phyloP scores from a whole-genome alignment of 2,329 filamentous ascomycete species.

The Lachnellula hyalina region DNA sequence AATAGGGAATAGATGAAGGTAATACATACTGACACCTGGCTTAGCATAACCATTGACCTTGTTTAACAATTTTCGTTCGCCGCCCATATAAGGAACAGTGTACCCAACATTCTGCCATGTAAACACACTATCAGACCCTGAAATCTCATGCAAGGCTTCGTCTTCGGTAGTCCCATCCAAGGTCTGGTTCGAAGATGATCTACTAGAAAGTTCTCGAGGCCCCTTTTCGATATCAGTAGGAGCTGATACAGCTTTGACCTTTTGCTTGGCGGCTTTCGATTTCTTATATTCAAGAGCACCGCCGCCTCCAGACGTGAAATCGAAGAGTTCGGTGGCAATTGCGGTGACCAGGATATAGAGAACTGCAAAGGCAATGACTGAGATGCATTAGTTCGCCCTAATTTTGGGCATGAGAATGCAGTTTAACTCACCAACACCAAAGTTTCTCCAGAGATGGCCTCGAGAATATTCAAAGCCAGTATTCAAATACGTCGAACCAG shows the following conservation, averaged over 20 bases:
- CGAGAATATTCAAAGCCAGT: slow-evolving; percentile 52
- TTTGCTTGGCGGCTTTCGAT: slow-evolving; percentile 53
- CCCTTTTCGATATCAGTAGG: slow-evolving; percentile 51
- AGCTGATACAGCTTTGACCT: slow-evolving; percentile 38
- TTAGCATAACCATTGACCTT: slow-evolving; percentile 72
- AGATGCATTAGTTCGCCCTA: neutral
- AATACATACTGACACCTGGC: slow-evolving; percentile 50
- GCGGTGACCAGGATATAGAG: slow-evolving; percentile 70
- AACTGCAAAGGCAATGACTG: slow-evolving; percentile 65
- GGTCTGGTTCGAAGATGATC: slow-evolving; percentile 29
- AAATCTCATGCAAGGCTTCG: slow-evolving; percentile 41
- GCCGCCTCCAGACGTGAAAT: slow-evolving; percentile 56
- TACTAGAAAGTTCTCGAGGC: slow-evolving; percentile 24
- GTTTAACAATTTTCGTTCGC: slow-evolving; percentile 57
- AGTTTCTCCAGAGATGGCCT: slow-evolving; percentile 59
- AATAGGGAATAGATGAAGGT: neutral
- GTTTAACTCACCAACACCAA: slow-evolving; percentile 41
- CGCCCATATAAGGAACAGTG: slow-evolving; percentile 63
- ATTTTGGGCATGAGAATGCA: neutral
- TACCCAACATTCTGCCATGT: slow-evolving; percentile 69
- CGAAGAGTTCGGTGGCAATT: slow-evolving; percentile 62
- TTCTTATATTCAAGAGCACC: slow-evolving; percentile 69
- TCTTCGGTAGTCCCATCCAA: slow-evolving; percentile 27
- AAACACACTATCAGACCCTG: slow-evolving; percentile 58
- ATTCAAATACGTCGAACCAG: slow-evolving; percentile 49